phyloP scores from a whole-genome alignment of 805 yeast genomes.

The Naumovozyma castellii region DNA sequence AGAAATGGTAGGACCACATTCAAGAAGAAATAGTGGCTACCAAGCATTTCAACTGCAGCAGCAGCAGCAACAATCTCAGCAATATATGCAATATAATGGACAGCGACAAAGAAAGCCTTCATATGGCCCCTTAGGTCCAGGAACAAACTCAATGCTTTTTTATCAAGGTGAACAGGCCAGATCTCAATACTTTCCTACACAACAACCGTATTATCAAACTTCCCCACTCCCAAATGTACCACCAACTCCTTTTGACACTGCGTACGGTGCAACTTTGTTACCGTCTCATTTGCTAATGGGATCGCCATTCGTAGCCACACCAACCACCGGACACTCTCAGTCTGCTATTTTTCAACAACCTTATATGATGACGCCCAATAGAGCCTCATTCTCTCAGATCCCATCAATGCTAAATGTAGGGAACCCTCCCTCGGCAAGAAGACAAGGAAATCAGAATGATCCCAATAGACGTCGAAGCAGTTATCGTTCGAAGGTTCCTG shows the following conservation, averaged over 20 bases:
- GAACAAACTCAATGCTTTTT: background rate
- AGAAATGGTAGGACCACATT: slow-evolving; percentile 1
- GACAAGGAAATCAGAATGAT: too few relatives aligned
- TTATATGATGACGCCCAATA: background rate
- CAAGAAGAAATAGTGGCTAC: slow-evolving; percentile 4
- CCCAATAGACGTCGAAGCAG: background rate
- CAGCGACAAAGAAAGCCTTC: background rate
- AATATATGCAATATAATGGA: background rate
- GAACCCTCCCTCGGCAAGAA: background rate
- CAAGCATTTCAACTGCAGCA: background rate
- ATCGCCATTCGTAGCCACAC: slow-evolving; percentile 46
- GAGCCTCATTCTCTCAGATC: background rate
- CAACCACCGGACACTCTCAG: slow-evolving; percentile 15
- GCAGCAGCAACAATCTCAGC: background rate
- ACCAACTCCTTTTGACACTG: slow-evolving; percentile 52
- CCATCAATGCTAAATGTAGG: background rate
- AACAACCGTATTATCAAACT: slow-evolving; percentile 10
- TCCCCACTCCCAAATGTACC: slow-evolving; percentile 21
- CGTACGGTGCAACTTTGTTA: slow-evolving; percentile 51
- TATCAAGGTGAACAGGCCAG: slow-evolving; percentile 3
- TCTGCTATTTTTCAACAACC: background rate
- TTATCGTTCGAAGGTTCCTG: background rate
- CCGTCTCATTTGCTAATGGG: slow-evolving; percentile 53
- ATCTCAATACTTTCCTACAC: background rate
- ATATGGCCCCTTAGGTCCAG: background rate